Evolutionary conservation across 805 yeast genomes (phyloP).

Genomic region (Vanderwaltozyma verrucispora): DNA sequence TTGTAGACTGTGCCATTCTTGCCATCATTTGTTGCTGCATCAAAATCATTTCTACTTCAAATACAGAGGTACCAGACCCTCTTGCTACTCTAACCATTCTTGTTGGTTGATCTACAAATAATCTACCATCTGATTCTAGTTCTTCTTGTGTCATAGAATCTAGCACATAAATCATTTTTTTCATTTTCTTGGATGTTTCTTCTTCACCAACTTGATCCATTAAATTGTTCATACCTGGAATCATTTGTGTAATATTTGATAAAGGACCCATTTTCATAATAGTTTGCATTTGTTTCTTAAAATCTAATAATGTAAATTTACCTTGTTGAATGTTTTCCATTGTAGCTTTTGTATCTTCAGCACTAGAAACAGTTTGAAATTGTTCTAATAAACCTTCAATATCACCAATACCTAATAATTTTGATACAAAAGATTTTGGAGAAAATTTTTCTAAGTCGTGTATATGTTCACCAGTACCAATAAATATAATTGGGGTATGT

Average conservation of each 20-base stretch:
- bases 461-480: conserved; percentile 97
- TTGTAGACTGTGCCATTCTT: conserved; percentile 70
- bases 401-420: conserved; percentile 90
- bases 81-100: conserved; percentile 84
- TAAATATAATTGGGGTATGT: conserved; percentile 85
- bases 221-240: conserved; percentile 84
- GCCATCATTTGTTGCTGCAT: conserved; percentile 94
- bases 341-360: conserved; percentile 80
- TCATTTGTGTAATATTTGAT: conserved; percentile 88
- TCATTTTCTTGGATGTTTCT: conserved; percentile 75
- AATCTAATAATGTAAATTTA: conserved; percentile 80
- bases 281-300: conserved; percentile 90
- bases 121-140: conserved; percentile 78
- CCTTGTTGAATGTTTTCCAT: conserved; percentile 93
- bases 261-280: conserved; percentile 96
- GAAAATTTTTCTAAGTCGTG: conserved; percentile 87
- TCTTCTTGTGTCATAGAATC: conserved; percentile 94
- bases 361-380: conserved; percentile 60
- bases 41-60: conserved; percentile 87
- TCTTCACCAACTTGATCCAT: conserved; percentile 86
- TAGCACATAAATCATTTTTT: conserved; percentile 81
- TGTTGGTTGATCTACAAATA: conserved; percentile 70
- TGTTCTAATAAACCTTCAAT: conserved; percentile 90
- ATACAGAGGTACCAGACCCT: conserved; percentile 87
- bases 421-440: conserved; percentile 83